Conservation (phyloP, 495 filamentous ascomycete genomes). For the Umbilicaria muhlenbergii region DNA sequence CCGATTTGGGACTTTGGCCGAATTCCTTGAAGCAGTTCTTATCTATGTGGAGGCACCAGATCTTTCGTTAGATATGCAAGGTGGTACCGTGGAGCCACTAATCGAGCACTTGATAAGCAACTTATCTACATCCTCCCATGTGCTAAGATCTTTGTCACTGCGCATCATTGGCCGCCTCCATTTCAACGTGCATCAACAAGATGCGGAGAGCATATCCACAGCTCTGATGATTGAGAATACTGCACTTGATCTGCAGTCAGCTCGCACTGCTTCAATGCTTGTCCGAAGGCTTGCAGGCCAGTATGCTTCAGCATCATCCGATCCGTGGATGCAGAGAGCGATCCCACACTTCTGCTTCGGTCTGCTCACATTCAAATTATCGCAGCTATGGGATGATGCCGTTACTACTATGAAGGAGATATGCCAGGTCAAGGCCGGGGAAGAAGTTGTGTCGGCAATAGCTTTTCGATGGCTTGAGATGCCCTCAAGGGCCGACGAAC, state of each 20-base stretch:
- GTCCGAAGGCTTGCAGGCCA: slow-evolving; percentile 58
- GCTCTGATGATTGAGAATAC: slow-evolving; percentile 61
- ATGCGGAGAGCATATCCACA: slow-evolving; percentile 26
- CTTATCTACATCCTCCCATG: slow-evolving; percentile 54
- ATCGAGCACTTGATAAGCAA: slow-evolving; percentile 49
- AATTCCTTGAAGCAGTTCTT: slow-evolving; percentile 52
- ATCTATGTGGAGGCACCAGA: slow-evolving; percentile 38
- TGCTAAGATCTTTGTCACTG: slow-evolving; percentile 53
- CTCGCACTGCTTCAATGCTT: slow-evolving; percentile 63
- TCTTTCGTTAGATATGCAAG: slow-evolving; percentile 24
- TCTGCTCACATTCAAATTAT: slow-evolving; percentile 66
- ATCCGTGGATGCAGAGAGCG: slow-evolving; percentile 50
- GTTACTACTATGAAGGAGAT: slow-evolving; percentile 59
- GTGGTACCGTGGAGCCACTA: slow-evolving; percentile 35
- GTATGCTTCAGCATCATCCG: slow-evolving; percentile 34
- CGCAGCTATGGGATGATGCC: slow-evolving; percentile 75
- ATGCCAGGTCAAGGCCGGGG: slow-evolving; percentile 49
- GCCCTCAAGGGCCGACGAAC: slow-evolving; percentile 29
- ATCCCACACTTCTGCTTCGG: slow-evolving; percentile 80
- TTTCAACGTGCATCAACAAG: slow-evolving; percentile 19
- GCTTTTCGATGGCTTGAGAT: slow-evolving; percentile 68
- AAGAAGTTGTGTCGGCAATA: slow-evolving; percentile 55
- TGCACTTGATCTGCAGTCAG: slow-evolving; percentile 58
- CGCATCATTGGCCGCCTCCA: slow-evolving; percentile 38
- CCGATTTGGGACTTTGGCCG: slow-evolving; percentile 41